Conservation (phyloP, 306 rosid genomes). For the Acacia crassicarpa region DNA sequence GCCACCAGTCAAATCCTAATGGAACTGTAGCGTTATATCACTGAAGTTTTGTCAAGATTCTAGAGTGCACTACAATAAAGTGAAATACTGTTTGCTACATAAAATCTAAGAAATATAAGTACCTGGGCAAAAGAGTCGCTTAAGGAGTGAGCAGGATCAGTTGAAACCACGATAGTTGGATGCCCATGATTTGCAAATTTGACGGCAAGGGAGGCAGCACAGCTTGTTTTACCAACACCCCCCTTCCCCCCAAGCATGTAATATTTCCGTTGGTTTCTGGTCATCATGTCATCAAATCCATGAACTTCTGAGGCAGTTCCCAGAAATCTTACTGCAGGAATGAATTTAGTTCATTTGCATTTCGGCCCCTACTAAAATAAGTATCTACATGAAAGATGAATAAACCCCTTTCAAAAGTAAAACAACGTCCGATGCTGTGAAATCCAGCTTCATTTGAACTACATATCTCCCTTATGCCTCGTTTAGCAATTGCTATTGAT, state of each 20-base stretch:
- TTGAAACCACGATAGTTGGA: constrained; percentile 87
- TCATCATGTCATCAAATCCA: constrained; percentile 45
- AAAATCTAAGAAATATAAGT: neutral
- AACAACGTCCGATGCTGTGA: neutral
- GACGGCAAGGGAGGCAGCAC: constrained; percentile 66
- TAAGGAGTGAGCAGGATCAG: constrained; percentile 93
- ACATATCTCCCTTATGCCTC: neutral
- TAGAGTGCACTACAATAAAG: constrained; percentile 17
- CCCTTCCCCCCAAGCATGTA: constrained; percentile 50
- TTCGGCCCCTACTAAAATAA: neutral
- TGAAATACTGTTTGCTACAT: neutral
- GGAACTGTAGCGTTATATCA: neutral
- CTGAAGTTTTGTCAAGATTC: constrained; percentile 24
- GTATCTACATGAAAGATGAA: neutral
- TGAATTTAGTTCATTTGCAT: neutral
- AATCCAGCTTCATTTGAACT: neutral
- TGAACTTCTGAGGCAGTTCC: constrained; percentile 34
- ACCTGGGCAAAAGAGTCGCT: constrained; percentile 97
- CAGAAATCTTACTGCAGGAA: constrained; percentile 34
- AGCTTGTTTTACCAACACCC: constrained; percentile 48
- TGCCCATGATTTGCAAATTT: constrained; percentile 85
- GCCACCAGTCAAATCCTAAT: constrained; percentile 88
- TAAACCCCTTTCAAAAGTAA: neutral
- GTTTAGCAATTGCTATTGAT: neutral
- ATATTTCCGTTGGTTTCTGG: constrained; percentile 33